Evolutionary conservation across 768 basidiomycete species (phyloP), one percentile per base, ranked within the genome.

Genomic region (Dacryopinax primogenitus): DNA sequence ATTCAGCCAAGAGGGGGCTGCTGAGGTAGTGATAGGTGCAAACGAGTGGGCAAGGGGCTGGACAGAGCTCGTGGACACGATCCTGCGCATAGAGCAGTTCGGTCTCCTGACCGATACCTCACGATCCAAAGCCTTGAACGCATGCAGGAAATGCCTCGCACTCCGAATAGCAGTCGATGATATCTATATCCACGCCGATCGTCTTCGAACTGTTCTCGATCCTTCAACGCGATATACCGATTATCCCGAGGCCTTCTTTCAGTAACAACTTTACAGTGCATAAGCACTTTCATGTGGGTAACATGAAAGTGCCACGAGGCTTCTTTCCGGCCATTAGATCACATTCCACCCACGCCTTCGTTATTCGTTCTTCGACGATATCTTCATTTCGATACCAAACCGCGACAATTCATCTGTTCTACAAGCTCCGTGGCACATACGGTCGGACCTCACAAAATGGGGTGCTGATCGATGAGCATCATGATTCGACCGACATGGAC

Each of bases 1-100:
- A 44, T 7, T 15, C 16, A 44, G 32, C 32, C 3, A 23, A 47
- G 45, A 13, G 11, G 2, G 51, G n/a, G 37, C 3, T 23, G 51
- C 51, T 58, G 9, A 58, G 51, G 51, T 32, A 58, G 18, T 23
- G 9, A 15, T 15, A 58, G 51, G 51, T 6, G 51, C 51, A 21
- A 58, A 58, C 30, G 51, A 58, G 21, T 58, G 51, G 51, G 51
- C 51, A 3, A 26, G 51, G 32, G 32, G 13, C 26, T 58, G 51
- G 51, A 58, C 9, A 18, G 51, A 58, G 4, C 51, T 58, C 51
- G 51, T 58, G 23, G 51, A 58, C 26, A 58, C 51, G 21, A 58
- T 58, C 23, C 32, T 58, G 30, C 51, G 51, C 18, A 58, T 58
- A 26, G 51, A 58, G 30, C 51, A 58, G 30, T 58, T 58, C 51